Evolutionary conservation across 257 asterid genomes (phyloP).

Genomic region (Solanum commersonii): DNA sequence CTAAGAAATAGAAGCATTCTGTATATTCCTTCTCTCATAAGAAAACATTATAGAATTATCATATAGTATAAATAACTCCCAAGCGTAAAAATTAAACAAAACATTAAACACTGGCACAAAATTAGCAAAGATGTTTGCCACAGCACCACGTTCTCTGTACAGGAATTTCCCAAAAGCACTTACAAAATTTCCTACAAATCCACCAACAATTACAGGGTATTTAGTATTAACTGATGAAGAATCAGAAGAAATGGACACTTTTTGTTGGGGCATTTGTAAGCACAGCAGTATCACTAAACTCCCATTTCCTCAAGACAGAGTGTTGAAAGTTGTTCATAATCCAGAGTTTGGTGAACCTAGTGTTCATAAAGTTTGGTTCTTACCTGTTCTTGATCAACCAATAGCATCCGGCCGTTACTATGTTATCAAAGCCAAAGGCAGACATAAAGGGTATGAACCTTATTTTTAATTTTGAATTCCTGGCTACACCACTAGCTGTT

Average conservation of each 20-base stretch:
- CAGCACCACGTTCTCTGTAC: constrained; percentile 55
- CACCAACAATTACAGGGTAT: constrained; percentile 33
- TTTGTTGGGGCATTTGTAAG: constrained; percentile 51
- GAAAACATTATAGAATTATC: background rate
- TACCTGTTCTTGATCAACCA: constrained; percentile 67
- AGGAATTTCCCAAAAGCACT: constrained; percentile 40
- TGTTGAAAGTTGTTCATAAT: constrained; percentile 60
- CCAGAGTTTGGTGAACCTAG: constrained; percentile 36
- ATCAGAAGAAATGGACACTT: constrained; percentile 41
- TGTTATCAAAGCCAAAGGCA: constrained; percentile 58
- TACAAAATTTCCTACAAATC: constrained; percentile 27
- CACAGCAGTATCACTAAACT: constrained; percentile 33
- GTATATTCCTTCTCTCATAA: constrained; percentile 6
- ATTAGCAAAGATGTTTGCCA: constrained; percentile 37
- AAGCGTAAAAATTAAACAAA: background rate
- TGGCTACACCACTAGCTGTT: background rate
- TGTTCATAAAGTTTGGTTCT: constrained; percentile 53
- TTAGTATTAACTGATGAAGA: constrained; percentile 51
- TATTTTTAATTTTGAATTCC: background rate
- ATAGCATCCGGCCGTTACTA: constrained; percentile 61
- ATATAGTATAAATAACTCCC: background rate
- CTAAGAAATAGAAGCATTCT: background rate
- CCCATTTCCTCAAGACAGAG: constrained; percentile 78
- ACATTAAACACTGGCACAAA: background rate
- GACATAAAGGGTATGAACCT: constrained; percentile 49